These are phyloP conservation scores for Lycium ferocissimum DNA, from an alignment of 257 asterid genomes.

Conservation along the genomic window DNA sequence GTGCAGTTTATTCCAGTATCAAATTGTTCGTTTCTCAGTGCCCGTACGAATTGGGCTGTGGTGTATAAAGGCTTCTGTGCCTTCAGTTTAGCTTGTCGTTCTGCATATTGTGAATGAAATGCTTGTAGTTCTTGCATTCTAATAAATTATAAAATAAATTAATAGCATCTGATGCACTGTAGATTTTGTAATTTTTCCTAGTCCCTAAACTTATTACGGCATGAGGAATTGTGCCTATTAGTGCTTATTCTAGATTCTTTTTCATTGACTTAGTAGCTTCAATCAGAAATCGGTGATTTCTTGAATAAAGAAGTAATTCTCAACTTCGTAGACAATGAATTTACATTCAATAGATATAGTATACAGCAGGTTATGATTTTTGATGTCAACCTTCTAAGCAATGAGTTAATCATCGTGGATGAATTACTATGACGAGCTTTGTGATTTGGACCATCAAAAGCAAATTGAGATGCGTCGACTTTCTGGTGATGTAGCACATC, in stretches of 20 bases:
- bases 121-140: slow-evolving; percentile 1
- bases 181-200: neutral
- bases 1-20: neutral
- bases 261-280: neutral
- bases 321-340: slow-evolving; percentile 33
- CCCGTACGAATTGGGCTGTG: neutral
- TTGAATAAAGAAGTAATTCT: neutral
- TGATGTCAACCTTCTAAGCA: slow-evolving; percentile 40
- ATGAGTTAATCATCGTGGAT: slow-evolving; percentile 35
- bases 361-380: slow-evolving; percentile 45
- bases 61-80: neutral
- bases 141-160: neutral
- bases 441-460: slow-evolving; percentile 43
- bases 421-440: slow-evolving; percentile 25
- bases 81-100: neutral
- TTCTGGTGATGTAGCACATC: slow-evolving; percentile 69
- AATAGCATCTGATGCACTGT: neutral
- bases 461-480: slow-evolving; percentile 49
- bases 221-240: neutral
- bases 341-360: slow-evolving; percentile 35
- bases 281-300: neutral
- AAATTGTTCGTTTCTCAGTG: neutral
- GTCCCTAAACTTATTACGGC: neutral
- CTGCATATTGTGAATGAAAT: slow-evolving; percentile 5
- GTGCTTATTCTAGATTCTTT: slow-evolving; percentile 13